Percentiles rank a stretch among this genome's conserved stretches.
These are phyloP conservation scores for Colletotrichum sp. DNA, from an alignment of 2,329 filamentous ascomycete genomes.

Conservation along the genomic window DNA sequence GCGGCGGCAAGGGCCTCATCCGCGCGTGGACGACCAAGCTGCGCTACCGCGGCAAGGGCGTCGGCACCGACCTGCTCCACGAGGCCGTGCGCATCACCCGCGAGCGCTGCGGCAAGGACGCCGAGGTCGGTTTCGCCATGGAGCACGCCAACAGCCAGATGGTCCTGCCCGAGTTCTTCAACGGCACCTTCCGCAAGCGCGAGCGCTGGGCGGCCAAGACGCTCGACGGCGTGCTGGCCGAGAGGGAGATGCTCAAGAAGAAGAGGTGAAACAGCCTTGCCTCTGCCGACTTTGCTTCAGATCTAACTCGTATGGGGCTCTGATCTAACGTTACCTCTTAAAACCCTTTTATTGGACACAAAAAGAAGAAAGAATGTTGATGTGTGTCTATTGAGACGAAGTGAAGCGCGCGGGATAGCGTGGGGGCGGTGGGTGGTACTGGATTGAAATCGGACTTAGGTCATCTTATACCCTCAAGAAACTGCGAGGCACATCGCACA, in stretches of 20 bases:
- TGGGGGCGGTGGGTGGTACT: not conserved
- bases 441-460: not conserved
- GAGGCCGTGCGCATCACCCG: slow-evolving; percentile 73
- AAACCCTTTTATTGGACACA: not conserved
- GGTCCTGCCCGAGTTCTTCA: slow-evolving; percentile 68
- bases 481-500: not conserved
- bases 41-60: slow-evolving; percentile 71
- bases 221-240: slow-evolving; percentile 55
- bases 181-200: slow-evolving; percentile 61
- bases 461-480: not conserved
- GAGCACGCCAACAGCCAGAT: slow-evolving; percentile 78
- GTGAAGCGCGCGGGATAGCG: not conserved
- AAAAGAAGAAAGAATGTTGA: not conserved
- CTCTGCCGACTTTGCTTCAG: not conserved
- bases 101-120: slow-evolving; percentile 71
- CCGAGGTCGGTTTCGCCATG: slow-evolving; percentile 73
- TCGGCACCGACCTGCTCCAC: slow-evolving; percentile 75
- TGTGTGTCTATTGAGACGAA: not conserved
- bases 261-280: slow-evolving; percentile 42
- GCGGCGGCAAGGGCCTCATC: slow-evolving; percentile 72
- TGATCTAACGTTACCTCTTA: not conserved
- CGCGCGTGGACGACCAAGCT: slow-evolving; percentile 82
- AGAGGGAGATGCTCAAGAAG: slow-evolving; percentile 52
- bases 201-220: slow-evolving; percentile 63
- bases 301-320: not conserved